Base-by-base conservation (phyloP, 495 filamentous ascomycete species). In the Xylaria acuta region DNA sequence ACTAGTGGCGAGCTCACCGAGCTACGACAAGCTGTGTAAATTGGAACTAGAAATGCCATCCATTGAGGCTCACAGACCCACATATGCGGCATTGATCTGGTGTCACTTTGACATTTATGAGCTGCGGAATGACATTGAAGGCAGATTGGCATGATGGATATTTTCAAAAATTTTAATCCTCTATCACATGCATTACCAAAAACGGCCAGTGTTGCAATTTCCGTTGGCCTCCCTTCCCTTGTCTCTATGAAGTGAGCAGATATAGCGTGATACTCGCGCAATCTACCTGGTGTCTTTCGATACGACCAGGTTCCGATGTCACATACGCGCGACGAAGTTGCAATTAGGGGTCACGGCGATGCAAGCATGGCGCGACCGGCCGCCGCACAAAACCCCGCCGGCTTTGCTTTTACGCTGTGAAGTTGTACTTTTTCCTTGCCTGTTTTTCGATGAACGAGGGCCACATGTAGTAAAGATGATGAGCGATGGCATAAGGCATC, bases 351-450 rank as follows among this genome's bases (percentile, higher is more conserved):
- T 27, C 27, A 34, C 16, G 27, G 30, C 63, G 25, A 67, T 67
- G 64, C 64, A 53, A 34, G 9, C 32, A n/a, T 51, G 12, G 25
- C 20, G 54, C 54, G 54, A 36, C 54, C 54, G 27, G 18, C 4
- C 58, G 8, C 20, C 5, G 5, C 58, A 20, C 32, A 38, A 38
- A 38, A 60, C 34, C 34, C 32, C 30, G 3, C 2, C 16, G 5
- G 9, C 22, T 67, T 38, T 36, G 3, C 38, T 38, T 14, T 41
- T 7, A 64, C 34, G 45, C 41, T 7, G 25, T 51, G 18, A 77
- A 80, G 65, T 78, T 64, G 40, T 80, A 80, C 53, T 80, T 80
- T 69, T 67, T 76, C 68, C 78, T 73, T 20, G 78, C 78, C 67
- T 75, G 63, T 3, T 62, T 49, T 65, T 80, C 78, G 6, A 80